These are phyloP conservation scores for Scedosporium boydii DNA, from an alignment of 2,329 filamentous ascomycete genomes.

Conservation along the genomic window DNA sequence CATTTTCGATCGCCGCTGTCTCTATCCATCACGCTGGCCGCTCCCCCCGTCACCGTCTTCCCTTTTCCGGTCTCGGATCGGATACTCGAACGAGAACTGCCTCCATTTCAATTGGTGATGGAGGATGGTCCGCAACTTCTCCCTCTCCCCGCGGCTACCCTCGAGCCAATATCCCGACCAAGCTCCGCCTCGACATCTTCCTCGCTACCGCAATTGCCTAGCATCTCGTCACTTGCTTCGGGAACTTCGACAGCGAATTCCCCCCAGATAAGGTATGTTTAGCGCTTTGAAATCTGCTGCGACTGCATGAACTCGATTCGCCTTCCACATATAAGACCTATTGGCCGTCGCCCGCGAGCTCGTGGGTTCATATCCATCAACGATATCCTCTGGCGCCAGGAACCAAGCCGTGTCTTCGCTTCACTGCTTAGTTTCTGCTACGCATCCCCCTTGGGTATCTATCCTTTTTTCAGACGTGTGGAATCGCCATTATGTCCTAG, in stretches of 20 bases:
- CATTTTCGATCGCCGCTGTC: background rate
- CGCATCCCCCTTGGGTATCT: no score
- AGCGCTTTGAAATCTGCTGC: no score
- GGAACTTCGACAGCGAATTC: conserved; percentile 28
- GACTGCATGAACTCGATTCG: background rate
- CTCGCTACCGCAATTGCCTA: conserved; percentile 35
- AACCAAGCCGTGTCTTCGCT: no score
- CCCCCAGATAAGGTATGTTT: conserved; percentile 37
- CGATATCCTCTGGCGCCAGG: no score
- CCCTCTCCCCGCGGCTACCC: conserved; percentile 25
- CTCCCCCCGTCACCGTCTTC: background rate
- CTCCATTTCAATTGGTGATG: conserved; percentile 23
- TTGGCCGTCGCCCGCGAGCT: no score
- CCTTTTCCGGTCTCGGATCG: background rate
- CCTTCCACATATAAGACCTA: no score
- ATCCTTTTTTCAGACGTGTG: no score
- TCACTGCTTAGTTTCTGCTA: no score
- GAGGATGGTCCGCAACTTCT: conserved; percentile 34
- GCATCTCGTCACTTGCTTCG: conserved; percentile 34
- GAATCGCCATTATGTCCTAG: no score
- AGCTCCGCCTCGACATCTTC: conserved; percentile 38
- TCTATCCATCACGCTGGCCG: background rate
- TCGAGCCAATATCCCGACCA: conserved; percentile 40
- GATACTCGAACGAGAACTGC: background rate
- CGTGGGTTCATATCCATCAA: no score